Evolutionary conservation across 371 early-diverging fungal species (phyloP).

Genomic region (Capillidium heterosporum): DNA sequence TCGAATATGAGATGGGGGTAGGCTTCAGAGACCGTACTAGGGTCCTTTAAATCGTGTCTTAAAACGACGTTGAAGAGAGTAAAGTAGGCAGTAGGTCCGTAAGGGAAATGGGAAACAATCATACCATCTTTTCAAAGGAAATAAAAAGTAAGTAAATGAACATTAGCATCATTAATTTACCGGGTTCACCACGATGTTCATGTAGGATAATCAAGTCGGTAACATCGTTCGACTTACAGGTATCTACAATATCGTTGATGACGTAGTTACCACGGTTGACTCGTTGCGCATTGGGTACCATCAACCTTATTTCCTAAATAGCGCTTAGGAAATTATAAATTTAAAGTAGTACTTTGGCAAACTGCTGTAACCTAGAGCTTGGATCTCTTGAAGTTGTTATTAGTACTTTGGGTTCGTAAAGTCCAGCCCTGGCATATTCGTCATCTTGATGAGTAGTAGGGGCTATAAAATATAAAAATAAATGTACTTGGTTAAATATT

Average conservation of each 20-base stretch:
- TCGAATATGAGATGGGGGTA: constrained; percentile 91
- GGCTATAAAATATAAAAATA: constrained; percentile 13
- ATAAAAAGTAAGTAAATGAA: background rate
- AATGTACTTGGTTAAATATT: background rate
- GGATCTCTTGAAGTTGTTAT: constrained; percentile 98
- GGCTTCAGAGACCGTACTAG: constrained; percentile 89
- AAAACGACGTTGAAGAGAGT: constrained; percentile 93
- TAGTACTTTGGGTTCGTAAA: constrained; percentile 85
- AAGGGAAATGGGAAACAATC: constrained; percentile 92
- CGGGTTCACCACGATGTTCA: constrained; percentile 95
- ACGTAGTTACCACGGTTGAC: constrained; percentile 96
- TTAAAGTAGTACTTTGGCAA: constrained; percentile 56
- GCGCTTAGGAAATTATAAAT: background rate
- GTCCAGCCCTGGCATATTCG: constrained; percentile 89
- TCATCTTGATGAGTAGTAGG: constrained; percentile 81
- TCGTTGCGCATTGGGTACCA: constrained; percentile 93
- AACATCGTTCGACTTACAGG: constrained; percentile 85
- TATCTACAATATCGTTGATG: constrained; percentile 87
- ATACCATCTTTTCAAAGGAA: constrained; percentile 51
- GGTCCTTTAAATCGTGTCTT: constrained; percentile 90
- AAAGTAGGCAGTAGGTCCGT: constrained; percentile 97
- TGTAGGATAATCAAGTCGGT: constrained; percentile 93
- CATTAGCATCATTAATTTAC: constrained; percentile 16
- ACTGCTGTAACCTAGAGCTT: constrained; percentile 79
- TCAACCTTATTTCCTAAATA: constrained; percentile 73